These are phyloP conservation scores for Sideroxylon spinosum DNA, from an alignment of 179 eudicot genomes.

Conservation along the genomic window DNA sequence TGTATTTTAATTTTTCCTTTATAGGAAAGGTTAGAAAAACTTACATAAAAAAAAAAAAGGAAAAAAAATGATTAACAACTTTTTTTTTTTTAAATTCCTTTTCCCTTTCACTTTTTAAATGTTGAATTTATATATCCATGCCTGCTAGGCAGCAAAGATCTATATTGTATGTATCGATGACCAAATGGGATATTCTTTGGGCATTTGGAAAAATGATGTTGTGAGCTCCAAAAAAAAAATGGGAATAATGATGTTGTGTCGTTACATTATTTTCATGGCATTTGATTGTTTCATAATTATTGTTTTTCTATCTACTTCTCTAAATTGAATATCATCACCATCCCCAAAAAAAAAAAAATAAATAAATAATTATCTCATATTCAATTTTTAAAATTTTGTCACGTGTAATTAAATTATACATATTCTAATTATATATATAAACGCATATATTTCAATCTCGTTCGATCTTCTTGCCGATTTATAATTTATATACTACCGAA, in stretches of 20 bases:
- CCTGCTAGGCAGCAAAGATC: background rate
- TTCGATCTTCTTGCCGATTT: no score
- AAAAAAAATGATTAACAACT: background rate
- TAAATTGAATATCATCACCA: no score
- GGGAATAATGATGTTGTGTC: background rate
- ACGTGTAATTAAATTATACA: no score
- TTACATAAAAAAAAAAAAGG: background rate
- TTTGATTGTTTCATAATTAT: background rate
- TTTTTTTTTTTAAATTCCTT: background rate
- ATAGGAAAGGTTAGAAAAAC: background rate
- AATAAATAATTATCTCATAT: no score
- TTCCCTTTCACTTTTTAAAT: background rate
- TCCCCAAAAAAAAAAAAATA: no score
- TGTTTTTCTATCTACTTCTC: background rate
- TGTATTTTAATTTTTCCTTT: background rate
- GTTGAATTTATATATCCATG: background rate
- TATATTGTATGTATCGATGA: background rate
- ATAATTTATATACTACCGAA: no score
- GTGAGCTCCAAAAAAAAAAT: no score
- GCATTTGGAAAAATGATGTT: background rate
- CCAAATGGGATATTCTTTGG: background rate
- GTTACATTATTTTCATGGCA: background rate
- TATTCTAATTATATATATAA: no score
- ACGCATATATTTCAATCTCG: no score
- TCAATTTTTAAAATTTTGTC: no score